Percentiles rank a stretch among this genome's conserved stretches.
Conservation (phyloP, 805 yeast genomes). For the Nakazawaea wickerhamii region DNA sequence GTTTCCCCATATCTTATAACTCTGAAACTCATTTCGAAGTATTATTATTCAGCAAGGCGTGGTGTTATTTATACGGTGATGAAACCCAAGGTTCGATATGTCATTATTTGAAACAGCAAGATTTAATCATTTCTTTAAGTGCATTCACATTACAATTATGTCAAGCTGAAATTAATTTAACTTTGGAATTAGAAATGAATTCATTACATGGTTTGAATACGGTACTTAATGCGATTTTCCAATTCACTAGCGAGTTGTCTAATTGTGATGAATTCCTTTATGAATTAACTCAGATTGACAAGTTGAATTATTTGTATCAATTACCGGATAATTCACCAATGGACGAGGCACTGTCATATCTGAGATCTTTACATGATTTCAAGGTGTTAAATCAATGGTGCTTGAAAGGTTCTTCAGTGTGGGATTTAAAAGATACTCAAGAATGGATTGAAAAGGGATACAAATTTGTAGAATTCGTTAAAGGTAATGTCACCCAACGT, state of each 20-base stretch:
- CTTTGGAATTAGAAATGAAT: constrained; percentile 35
- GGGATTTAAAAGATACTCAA: constrained; percentile 24
- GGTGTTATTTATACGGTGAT: constrained; percentile 61
- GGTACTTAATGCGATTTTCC: no score
- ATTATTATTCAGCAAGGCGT: constrained; percentile 30
- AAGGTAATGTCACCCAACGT: constrained; percentile 19
- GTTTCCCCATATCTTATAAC: constrained; percentile 34
- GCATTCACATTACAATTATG: constrained; percentile 39
- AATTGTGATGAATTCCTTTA: constrained; percentile 36
- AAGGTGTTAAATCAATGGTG: constrained; percentile 30
- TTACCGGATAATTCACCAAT: constrained; percentile 33
- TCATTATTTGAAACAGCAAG: constrained; percentile 29
- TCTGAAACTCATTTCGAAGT: background rate
- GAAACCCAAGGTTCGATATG: constrained; percentile 51
- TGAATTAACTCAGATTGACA: constrained; percentile 42
- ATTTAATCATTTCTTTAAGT: constrained; percentile 31
- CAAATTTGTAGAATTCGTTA: constrained; percentile 29
- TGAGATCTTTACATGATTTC: constrained; percentile 34
- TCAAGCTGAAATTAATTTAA: constrained; percentile 32
- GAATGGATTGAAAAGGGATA: constrained; percentile 41
- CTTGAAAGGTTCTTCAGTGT: constrained; percentile 34
- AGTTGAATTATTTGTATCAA: constrained; percentile 39
- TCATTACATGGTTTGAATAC: background rate
- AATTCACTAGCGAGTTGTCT: background rate
- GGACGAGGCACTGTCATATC: constrained; percentile 41